Conservation (phyloP, 164 flowering plant species). For the Houttuynia cordata region DNA sequence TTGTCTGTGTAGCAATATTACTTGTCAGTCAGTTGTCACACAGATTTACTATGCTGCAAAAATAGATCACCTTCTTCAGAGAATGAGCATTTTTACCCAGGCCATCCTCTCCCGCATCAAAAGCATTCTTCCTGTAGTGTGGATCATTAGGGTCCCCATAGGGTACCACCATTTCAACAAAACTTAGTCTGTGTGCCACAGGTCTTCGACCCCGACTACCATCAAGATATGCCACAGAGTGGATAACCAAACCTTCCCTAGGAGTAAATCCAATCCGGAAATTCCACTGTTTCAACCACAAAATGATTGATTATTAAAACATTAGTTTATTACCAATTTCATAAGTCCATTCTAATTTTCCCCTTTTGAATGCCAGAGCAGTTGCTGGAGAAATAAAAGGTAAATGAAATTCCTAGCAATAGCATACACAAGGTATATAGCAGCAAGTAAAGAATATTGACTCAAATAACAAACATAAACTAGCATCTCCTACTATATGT, state of each 20-base stretch:
- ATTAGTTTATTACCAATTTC: not conserved
- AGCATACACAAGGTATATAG: not conserved
- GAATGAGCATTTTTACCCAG: slow-evolving; percentile 94
- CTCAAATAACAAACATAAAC: not conserved
- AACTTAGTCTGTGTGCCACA: slow-evolving; percentile 81
- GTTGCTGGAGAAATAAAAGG: not conserved
- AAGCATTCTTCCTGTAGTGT: slow-evolving; percentile 90
- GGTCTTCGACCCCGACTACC: slow-evolving; percentile 84
- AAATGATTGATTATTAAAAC: not conserved
- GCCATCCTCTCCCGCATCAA: slow-evolving; percentile 97
- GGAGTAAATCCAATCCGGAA: slow-evolving; percentile 88
- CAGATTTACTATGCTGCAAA: slow-evolving; percentile 1
- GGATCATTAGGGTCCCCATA: slow-evolving; percentile 96
- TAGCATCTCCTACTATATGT: too few species aligned
- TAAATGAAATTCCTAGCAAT: not conserved
- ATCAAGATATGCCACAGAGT: slow-evolving; percentile 85
- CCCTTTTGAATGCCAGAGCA: too few species aligned
- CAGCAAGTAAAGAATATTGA: not conserved
- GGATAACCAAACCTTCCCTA: slow-evolving; percentile 75
- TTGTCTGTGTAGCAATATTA: too few species aligned
- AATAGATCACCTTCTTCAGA: slow-evolving; percentile 54
- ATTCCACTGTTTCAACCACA: slow-evolving; percentile 51
- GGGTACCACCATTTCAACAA: slow-evolving; percentile 95
- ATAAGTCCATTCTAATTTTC: not conserved
- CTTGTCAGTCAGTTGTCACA: too few species aligned